phyloP scores from a whole-genome alignment of 2,329 filamentous ascomycete genomes.

The Balansia obtecta region DNA sequence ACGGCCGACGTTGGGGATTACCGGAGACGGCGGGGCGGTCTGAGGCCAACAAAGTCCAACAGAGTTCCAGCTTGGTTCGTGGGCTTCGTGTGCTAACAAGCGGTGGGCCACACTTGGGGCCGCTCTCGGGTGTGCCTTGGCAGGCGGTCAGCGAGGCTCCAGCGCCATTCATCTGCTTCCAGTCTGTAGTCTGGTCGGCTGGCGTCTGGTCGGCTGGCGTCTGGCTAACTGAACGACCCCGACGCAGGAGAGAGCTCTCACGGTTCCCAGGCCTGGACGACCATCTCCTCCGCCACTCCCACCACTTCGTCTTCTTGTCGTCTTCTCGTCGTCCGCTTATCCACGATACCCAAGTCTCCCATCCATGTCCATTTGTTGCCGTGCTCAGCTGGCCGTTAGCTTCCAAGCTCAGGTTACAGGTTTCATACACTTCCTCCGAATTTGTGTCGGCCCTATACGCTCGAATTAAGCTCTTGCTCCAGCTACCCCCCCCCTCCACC shows the following conservation, averaged over 20 bases:
- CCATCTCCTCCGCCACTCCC: background rate
- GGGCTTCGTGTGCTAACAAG: background rate
- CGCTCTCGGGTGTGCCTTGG: background rate
- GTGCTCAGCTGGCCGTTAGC: background rate
- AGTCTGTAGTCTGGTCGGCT: too few relatives aligned
- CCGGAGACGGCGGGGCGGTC: background rate
- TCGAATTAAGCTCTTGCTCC: slow-evolving; percentile 4
- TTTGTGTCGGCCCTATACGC: background rate
- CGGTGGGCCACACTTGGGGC: background rate
- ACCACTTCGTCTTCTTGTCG: background rate
- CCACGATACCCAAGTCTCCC: background rate
- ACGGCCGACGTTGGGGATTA: too few relatives aligned
- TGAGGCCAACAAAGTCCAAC: too few relatives aligned
- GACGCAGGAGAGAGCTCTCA: too few relatives aligned
- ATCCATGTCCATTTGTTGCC: background rate
- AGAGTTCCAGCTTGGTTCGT: too few relatives aligned
- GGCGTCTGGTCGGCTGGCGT: too few relatives aligned
- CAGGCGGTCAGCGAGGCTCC: too few relatives aligned
- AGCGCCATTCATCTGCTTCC: too few relatives aligned
- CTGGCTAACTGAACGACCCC: too few relatives aligned
- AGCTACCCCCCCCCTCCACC: slow-evolving; percentile 27
- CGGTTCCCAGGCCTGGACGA: too few relatives aligned
- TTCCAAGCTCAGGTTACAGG: background rate
- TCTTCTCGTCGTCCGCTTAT: background rate
- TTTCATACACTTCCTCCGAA: background rate